Evolutionary conservation across 2,329 filamentous ascomycete genomes (phyloP), one percentile per base, ranked within the genome.

Genomic region (Cucurbitaria berberidis): DNA sequence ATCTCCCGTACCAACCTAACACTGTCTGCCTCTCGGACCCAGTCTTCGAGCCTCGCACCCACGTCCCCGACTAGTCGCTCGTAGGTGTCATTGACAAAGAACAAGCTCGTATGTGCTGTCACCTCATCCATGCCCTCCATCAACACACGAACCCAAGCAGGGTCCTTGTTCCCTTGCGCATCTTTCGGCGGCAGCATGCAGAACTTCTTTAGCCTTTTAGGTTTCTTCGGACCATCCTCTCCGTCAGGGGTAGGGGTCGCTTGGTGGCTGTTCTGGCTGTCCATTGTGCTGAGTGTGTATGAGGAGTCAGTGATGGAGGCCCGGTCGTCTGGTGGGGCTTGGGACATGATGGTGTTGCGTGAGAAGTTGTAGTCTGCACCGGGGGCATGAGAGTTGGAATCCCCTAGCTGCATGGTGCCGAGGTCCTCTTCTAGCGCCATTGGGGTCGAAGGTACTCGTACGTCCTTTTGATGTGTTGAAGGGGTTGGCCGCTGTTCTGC

Each of bases 51-150:
- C 53, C 85, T 78, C 26, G 81, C 81, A 3, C 85, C 87, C 2
- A 91, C 87, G 71, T 93, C 88, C 0, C 87, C 87, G n/a, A 93
- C 86, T n/a, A 93, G 77, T 58, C 76, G 77, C 64, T 92, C 89
- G 68, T 95, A 93, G 51, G 90, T 87, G 54, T 86, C 81, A 6
- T 88, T 87, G 0, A 86, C 76, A 11, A 90, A 84, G 76, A 96
- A 96, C 45, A 96, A 77, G 0, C 89, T 88, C 57, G 90, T 93
- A 71, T 96, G 92, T 9, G 92, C 93, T 6, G 85, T 87, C 1
- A 96, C 89, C 74, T 96, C 90, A 68, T 96, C 92, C 55, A 95
- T 86, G 46, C 86, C 87, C 52, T 88, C 83, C 89, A 97, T 95
- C 65, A 86, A 87, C 2, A 96, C 84, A 39, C 87, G 81, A 1